Conservation (phyloP, 306 rosid genomes). For the Acacia confusa region DNA sequence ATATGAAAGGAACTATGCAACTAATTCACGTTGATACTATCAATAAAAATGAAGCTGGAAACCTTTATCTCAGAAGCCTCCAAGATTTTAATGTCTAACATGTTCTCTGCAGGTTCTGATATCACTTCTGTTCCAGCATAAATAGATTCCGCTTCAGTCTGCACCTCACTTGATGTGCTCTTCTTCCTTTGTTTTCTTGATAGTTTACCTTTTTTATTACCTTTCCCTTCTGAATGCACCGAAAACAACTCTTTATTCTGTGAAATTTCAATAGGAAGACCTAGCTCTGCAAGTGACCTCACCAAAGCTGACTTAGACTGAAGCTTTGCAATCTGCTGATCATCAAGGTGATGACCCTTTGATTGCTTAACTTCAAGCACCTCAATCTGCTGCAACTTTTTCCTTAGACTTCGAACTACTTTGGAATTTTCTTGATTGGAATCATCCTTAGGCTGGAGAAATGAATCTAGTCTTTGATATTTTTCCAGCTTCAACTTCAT, state of each 20-base stretch:
- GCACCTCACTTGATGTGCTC: constrained; percentile 44
- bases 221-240: constrained; percentile 55
- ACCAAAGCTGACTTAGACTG: constrained; percentile 59
- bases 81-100: constrained; percentile 40
- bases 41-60: constrained; percentile 8
- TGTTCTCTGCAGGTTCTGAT: constrained; percentile 49
- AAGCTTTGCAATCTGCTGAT: constrained; percentile 88
- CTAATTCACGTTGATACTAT: constrained; percentile 1
- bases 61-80: constrained; percentile 54
- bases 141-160: constrained; percentile 43
- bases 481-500: constrained; percentile 45
- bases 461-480: constrained; percentile 51
- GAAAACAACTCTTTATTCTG: constrained; percentile 47
- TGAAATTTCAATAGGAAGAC: constrained; percentile 55
- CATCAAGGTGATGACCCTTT: constrained; percentile 72
- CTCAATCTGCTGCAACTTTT: constrained; percentile 97
- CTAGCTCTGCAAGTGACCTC: constrained; percentile 78
- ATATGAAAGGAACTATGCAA: constrained; percentile 23
- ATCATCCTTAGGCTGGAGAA: constrained; percentile 68
- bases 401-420: constrained; percentile 73
- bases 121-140: constrained; percentile 41
- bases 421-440: constrained; percentile 47
- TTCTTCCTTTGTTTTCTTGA: constrained; percentile 64
- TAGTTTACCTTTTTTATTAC: constrained; percentile 55
- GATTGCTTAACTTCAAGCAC: constrained; percentile 87